Percentiles rank a stretch among this genome's conserved stretches.
Conservation (phyloP, 257 asterid genomes). For the Nicotiana obtusifolia region DNA sequence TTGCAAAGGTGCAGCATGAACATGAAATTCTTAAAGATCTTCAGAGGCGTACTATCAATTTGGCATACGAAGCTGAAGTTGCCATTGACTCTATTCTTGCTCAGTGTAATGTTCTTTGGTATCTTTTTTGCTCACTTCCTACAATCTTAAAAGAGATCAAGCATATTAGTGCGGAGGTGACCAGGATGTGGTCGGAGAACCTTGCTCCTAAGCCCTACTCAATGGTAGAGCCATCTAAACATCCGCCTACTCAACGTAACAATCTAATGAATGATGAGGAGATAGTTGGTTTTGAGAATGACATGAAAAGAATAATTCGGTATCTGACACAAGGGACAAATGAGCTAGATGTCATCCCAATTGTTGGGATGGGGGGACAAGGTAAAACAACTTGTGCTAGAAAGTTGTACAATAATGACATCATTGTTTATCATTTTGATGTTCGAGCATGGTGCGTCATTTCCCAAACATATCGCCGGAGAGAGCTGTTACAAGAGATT, state of each 20-base stretch:
- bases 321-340: not conserved
- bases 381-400: slow-evolving; percentile 1
- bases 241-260: not conserved
- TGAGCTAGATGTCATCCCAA: not conserved
- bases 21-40: not conserved
- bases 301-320: accelerated
- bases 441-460: not conserved
- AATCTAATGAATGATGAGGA: not conserved
- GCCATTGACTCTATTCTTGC: not conserved
- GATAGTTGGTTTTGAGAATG: not conserved
- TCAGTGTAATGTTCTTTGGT: not conserved
- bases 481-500: not conserved
- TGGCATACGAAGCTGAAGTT: not conserved
- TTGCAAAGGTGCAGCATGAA: not conserved
- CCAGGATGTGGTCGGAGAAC: not conserved
- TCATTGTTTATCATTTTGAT: not conserved
- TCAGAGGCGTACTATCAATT: not conserved
- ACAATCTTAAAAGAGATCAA: not conserved
- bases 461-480: not conserved
- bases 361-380: slow-evolving; percentile 6
- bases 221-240: not conserved
- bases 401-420: not conserved
- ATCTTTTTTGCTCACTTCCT: not conserved
- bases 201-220: not conserved
- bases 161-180: not conserved